These are phyloP conservation scores for Biscogniauxia sp. DNA, from an alignment of 2,329 filamentous ascomycete species.

Conservation along the genomic window DNA sequence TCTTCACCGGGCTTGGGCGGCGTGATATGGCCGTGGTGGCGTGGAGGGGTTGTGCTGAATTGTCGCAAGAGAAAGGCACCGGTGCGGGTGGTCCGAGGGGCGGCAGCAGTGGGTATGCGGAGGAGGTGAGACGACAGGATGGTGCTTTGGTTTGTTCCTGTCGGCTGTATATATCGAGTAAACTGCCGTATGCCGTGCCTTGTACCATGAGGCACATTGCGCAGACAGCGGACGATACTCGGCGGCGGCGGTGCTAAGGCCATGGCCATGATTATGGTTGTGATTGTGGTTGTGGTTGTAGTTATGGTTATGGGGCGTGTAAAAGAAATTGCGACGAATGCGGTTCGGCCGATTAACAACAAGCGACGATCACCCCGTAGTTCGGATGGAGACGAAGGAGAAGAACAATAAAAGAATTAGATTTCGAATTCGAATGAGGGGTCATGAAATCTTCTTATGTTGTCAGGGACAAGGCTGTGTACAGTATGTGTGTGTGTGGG, in stretches of 20 bases:
- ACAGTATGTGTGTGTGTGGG: no score
- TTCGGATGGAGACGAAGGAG: not conserved
- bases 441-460: not conserved
- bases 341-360: not conserved
- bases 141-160: not conserved
- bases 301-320: not conserved
- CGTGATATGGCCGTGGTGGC: conserved; percentile 74
- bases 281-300: no score
- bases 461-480: not conserved
- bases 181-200: not conserved
- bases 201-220: not conserved
- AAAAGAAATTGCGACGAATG: not conserved
- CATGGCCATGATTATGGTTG: not conserved
- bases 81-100: conserved; percentile 8
- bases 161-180: not conserved
- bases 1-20: conserved; percentile 89
- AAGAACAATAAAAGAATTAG: not conserved
- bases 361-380: not conserved
- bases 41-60: conserved; percentile 64
- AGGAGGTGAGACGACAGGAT: conserved; percentile 1
- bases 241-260: not conserved
- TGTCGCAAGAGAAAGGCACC: conserved; percentile 33
- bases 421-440: not conserved
- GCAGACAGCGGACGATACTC: conserved; percentile 7
- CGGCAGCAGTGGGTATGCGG: conserved; percentile 5